Evolutionary conservation across 768 basidiomycete species (phyloP), one percentile per base, ranked within the genome.

Genomic region (Psilocybe cubensis): DNA sequence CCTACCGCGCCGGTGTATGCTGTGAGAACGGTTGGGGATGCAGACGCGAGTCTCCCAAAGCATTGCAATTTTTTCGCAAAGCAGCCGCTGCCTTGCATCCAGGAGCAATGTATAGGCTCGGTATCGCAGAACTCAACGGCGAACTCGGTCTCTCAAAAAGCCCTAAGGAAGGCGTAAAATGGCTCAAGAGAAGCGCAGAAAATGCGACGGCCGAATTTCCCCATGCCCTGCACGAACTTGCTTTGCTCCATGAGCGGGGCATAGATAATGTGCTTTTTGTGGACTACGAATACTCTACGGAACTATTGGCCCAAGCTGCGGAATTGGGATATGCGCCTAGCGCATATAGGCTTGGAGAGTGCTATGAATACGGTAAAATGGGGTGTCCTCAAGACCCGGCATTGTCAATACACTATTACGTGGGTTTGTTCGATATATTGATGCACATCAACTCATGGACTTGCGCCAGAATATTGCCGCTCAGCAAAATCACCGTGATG

Each of bases 21-120:
- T 97, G 94, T 73, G 97, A 99, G 81, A 96, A 98, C 66, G 97
- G 96, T 25, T 98, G 96, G 97, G 97, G 97, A 5, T 96, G 94
- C 70, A 80, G 96, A 49, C 83, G 94, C 12, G 97, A 98, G 73
- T 88, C 86, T 17, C 87, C 88, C 42, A 98, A 98, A 68, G 94
- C 96, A 0, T 74, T 98, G 31, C 88, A 91, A 55, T 97, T 95
- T 77, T 98, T 89, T 78, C 86, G 91, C 57, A 98, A 97, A 73
- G 94, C 96, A 6, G 93, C 89, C 0, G 94, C 95, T 0, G 86
- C 93, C 0, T 81, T 89, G 11, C 96, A 98, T 63, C 94, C 95
- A 0, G 94, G 94, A 14, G 92, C 97, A 0, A 92, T 98, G 88
- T 98, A 98, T 72, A 90, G 97, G 14, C 85, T 99, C 23, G 97